These are phyloP conservation scores for Apiotrichum gracile DNA, from an alignment of 1,284 basidiomycete genomes.

Conservation along the genomic window DNA sequence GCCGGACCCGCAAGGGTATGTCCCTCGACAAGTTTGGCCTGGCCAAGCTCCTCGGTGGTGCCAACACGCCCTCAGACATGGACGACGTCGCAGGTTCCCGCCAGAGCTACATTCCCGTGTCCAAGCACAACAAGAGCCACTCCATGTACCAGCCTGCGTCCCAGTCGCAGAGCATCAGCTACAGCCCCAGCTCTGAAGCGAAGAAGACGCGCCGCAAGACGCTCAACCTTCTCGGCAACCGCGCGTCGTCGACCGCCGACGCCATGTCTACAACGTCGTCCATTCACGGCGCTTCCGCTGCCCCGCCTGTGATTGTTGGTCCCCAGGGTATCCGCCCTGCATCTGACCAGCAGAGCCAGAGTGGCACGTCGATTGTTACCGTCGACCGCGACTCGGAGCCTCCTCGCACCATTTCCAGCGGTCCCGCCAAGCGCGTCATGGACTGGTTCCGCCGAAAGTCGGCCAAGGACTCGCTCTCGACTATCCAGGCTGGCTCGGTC, in stretches of 20 bases:
- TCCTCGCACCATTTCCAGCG: conserved; percentile 45
- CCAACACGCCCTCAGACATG: conserved; percentile 14
- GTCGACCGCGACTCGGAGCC: conserved; percentile 27
- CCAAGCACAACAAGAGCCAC: conserved; percentile 12
- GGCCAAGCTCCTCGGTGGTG: conserved; percentile 56
- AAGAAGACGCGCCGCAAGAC: conserved; percentile 38
- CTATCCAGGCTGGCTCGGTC: conserved; percentile 21
- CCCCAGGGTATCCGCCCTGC: conserved; percentile 20
- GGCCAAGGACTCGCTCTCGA: conserved; percentile 41
- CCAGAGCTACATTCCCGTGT: conserved; percentile 5
- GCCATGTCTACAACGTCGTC: conserved; percentile 5
- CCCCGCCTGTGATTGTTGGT: conserved; percentile 14
- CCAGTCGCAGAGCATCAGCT: background rate
- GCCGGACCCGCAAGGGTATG: conserved; percentile 56
- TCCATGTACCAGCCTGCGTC: conserved; percentile 4
- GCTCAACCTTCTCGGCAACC: conserved; percentile 26
- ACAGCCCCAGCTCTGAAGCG: conserved; percentile 7
- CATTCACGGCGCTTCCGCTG: too few species aligned
- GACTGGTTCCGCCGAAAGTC: conserved; percentile 59
- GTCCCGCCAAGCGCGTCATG: conserved; percentile 58
- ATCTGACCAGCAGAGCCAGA: conserved; percentile 21
- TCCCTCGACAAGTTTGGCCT: conserved; percentile 71
- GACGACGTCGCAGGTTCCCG: background rate
- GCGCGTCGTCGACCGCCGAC: conserved; percentile 1
- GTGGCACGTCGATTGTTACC: conserved; percentile 35